phyloP scores from a whole-genome alignment of 2,329 filamentous ascomycete species.

The Hypoxylon sp. region DNA sequence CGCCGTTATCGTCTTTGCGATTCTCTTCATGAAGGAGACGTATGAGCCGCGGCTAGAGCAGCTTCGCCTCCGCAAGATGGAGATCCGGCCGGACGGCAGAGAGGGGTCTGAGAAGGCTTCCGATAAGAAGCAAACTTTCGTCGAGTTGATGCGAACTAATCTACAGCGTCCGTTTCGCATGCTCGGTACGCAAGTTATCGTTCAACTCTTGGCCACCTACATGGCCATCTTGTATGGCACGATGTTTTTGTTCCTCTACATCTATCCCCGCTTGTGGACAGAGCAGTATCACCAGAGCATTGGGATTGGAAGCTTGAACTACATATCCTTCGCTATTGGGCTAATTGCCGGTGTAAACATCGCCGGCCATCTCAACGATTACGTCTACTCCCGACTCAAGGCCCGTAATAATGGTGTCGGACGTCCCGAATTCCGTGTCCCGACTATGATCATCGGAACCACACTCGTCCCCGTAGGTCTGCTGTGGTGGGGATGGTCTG shows the following conservation, averaged over 20 bases:
- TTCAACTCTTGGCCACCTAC: slow-evolving; percentile 58
- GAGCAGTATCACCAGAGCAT: slow-evolving; percentile 56
- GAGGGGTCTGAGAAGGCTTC: background rate
- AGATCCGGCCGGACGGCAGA: background rate
- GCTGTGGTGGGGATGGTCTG: slow-evolving; percentile 49
- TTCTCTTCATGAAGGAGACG: slow-evolving; percentile 73
- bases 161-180: slow-evolving; percentile 54
- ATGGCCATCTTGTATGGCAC: slow-evolving; percentile 59
- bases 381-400: slow-evolving; percentile 52
- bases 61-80: background rate
- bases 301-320: slow-evolving; percentile 58
- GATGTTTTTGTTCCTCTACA: slow-evolving; percentile 61
- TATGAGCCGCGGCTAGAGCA: slow-evolving; percentile 67
- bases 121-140: slow-evolving; percentile 11
- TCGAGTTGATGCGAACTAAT: slow-evolving; percentile 5
- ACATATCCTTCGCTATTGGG: slow-evolving; percentile 60
- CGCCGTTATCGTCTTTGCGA: slow-evolving; percentile 65
- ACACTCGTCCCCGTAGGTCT: slow-evolving; percentile 62
- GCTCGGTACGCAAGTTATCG: slow-evolving; percentile 58
- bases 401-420: slow-evolving; percentile 30
- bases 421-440: slow-evolving; percentile 54
- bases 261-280: slow-evolving; percentile 45
- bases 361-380: slow-evolving; percentile 46
- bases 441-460: slow-evolving; percentile 65
- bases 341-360: slow-evolving; percentile 51